These are phyloP conservation scores for Rehmannia glutinosa DNA, from an alignment of 257 asterid genomes.

Conservation along the genomic window DNA sequence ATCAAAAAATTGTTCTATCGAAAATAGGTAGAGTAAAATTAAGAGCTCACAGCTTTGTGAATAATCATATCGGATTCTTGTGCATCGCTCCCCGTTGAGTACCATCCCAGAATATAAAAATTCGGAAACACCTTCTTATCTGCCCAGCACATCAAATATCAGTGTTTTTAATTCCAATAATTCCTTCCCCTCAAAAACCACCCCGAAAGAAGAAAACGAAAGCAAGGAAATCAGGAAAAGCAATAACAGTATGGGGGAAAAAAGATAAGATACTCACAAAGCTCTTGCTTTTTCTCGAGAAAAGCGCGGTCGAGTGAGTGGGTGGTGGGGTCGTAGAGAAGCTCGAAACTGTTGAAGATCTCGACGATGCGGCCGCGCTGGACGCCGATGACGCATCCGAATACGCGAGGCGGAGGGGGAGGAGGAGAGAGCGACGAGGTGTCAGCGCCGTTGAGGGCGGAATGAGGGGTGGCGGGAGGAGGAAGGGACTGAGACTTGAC, in stretches of 20 bases:
- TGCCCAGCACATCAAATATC: constrained; percentile 33
- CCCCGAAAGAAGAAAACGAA: background rate
- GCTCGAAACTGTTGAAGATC: constrained; percentile 97
- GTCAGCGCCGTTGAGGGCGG: constrained; percentile 30
- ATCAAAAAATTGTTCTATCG: background rate
- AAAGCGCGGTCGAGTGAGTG: constrained; percentile 79
- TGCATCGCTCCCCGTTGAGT: constrained; percentile 94
- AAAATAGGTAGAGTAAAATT: background rate
- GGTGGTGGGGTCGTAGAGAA: constrained; percentile 64
- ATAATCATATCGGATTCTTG: constrained; percentile 84
- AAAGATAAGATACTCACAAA: constrained; percentile 41
- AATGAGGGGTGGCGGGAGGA: constrained; percentile 30
- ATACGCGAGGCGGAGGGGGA: constrained; percentile 54
- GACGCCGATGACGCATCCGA: constrained; percentile 95
- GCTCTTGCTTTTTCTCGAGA: constrained; percentile 96
- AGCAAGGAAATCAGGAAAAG: background rate
- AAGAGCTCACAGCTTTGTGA: constrained; percentile 85
- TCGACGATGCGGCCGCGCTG: constrained; percentile 95
- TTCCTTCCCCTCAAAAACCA: background rate
- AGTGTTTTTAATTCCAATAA: background rate
- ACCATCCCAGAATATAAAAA: constrained; percentile 91
- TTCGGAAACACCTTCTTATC: constrained; percentile 96
- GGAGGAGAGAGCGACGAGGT: constrained; percentile 21
- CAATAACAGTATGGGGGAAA: no score
- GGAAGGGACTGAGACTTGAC: constrained; percentile 77